Base-by-base conservation (phyloP, 148 eudicot species). In the Agrostemma githago region DNA sequence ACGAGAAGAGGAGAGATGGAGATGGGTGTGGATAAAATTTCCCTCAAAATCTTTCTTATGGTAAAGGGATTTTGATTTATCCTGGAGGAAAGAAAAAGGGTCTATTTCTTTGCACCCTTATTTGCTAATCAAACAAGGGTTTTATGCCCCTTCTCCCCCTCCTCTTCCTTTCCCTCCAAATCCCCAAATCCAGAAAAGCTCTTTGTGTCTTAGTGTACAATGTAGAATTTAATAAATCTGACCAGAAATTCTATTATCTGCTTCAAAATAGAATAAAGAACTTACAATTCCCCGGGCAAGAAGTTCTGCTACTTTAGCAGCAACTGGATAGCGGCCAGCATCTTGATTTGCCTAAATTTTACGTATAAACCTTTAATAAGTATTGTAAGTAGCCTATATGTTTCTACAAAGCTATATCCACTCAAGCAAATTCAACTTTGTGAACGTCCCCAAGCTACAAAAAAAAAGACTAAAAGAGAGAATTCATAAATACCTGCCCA, bases 271-370 rank as follows among this genome's bases (percentile, higher is more conserved):
- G 72, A 72, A 51, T 34, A 67, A 26, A 26, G 42, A 48, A 85
- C 98, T 81, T 70, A 95, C 99, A 73, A 81, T 79, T 38, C 88
- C 94, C 72, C 76, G 90, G 48, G 80, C 82, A 63, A 96, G 96
- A 83, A 96, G 82, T 72, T 92, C 99, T 38, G 99, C 99, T 70
- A 96, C 93, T 90, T 88, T 96, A 37, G 99, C 97, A 67, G 99
- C 97, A 82, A 96, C 99, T 64, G 99, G 99, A 83, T 87, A 96
- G 74, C 99, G 84, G 40, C 87, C 94, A 84, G 91, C 96, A 80
- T 92, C 92, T 77, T 87, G 74, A 81, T 81, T 89, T 44, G 99
- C 99, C 99, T 95, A 70, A 74, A 73, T 37, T 44, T 51, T 10
- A 62, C 73, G 63, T 42, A n/a, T 65, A 39, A 72, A 61, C 5